Conservation (phyloP, 176 grass and related monocot genomes). For the Secale cereale region DNA sequence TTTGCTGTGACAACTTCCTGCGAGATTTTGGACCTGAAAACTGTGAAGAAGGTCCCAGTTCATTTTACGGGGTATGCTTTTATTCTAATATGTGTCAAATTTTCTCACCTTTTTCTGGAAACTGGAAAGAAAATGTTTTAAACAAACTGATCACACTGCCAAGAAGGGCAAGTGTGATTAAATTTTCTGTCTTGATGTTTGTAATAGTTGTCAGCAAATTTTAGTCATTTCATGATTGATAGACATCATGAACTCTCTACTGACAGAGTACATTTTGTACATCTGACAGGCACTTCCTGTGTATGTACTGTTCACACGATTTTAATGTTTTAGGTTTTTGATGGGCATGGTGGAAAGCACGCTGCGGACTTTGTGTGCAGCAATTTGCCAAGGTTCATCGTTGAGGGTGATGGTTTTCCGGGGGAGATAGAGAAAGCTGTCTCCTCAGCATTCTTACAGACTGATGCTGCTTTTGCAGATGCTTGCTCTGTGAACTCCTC, state of each 20-base stretch:
- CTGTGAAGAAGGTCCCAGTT: constrained; percentile 58
- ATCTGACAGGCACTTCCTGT: constrained; percentile 14
- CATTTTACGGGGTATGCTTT: constrained; percentile 85
- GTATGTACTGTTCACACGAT: constrained; percentile 11
- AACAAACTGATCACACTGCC: neutral
- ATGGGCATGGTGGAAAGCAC: constrained; percentile 97
- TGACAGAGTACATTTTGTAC: neutral
- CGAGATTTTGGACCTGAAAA: constrained; percentile 58
- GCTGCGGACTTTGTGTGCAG: constrained; percentile 89
- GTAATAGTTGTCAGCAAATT: neutral
- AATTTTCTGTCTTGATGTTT: neutral
- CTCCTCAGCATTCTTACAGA: constrained; percentile 86
- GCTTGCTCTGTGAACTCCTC: constrained; percentile 70
- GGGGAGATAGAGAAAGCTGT: constrained; percentile 74
- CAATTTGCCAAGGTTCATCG: constrained; percentile 77
- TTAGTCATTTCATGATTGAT: neutral
- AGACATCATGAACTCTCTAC: neutral
- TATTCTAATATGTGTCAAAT: constrained; percentile 6
- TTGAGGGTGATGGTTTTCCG: constrained; percentile 73
- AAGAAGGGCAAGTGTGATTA: neutral
- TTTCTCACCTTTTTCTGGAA: neutral
- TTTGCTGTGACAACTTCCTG: constrained; percentile 75
- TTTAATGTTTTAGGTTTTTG: constrained; percentile 71
- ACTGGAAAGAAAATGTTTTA: neutral
- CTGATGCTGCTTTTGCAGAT: constrained; percentile 81